Base-by-base conservation (phyloP, 1,284 basidiomycete species). In the Wolfiporia cocos region DNA sequence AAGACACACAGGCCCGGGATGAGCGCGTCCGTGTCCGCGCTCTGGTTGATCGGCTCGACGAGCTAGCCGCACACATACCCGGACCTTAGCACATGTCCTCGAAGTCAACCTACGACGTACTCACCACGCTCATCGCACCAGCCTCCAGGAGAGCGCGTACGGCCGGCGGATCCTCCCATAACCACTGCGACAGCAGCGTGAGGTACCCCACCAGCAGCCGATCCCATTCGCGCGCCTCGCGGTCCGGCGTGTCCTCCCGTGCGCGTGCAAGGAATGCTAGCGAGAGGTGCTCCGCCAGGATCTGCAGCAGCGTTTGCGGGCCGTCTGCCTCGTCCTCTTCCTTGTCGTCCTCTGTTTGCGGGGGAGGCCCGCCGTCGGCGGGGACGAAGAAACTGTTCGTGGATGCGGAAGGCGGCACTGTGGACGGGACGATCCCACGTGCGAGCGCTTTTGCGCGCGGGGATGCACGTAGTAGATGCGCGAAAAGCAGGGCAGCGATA, bases 161-260 rank as follows among this genome's bases (percentile, higher is more conserved):
- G 0, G 87, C 85, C 41, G 73, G 75, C 0, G 92, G 84, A 50
- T 94, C 92, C 53, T 98, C 93, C 92, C 93, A 97, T n/a, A 97
- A 70, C 95, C 95, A 99, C 41, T 91, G 87, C 14, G 80, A 74
- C 17, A 99, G 70, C 35, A 96, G 64, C 30, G 81, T 78, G 32
- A 98, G 70, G 61, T 97, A 95, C 1, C 84, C 88, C 4, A 91
- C 81, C 57, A 93, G 83, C 44, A 97, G 70, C 46, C 92, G 73
- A 49, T 92, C 91, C 92, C 93, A 98, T 53, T 94, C 92, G 42
- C 79, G 66, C 4, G 74, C 69, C 51, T 88, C 81, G 37, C 68
- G 63, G 50, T 74, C 71, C 23, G 82, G 88, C 52, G 74, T 76
- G 67, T 88, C 67, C 57, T 84, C 68, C n/a, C 79, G 69, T 3